Base-by-base conservation (phyloP, 2,329 filamentous ascomycete species). In the Botrytis fragariae region DNA sequence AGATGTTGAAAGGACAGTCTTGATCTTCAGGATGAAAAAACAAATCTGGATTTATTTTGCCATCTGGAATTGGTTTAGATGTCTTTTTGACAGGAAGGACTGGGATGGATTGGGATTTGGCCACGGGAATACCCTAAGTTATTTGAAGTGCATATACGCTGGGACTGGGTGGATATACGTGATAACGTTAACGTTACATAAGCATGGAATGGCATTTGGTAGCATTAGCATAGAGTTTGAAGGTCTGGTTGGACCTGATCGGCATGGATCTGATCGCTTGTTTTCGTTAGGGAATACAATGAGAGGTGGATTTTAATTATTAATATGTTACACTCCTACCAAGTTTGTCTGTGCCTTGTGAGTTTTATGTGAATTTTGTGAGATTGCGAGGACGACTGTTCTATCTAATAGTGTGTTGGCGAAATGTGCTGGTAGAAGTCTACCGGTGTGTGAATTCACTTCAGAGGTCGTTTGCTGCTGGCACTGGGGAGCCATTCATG, bases 281-380 rank as follows among this genome's bases (percentile, higher is more conserved):
- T 42, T 22, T 65, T 67, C 44, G 44, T 16, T 9, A 35, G 44
- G 29, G 22, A 51, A 67, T 72, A 54, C 44, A 72, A n/a, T 44
- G 60, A 72, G n/a, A 72, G 61, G 37, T 39, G 70, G 70, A 57
- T 72, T 72, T 35, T 67, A 67, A 72, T 72, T 45, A 57, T 67
- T 72, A 72, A 67, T 72, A 72, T 35, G 61, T 57, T 69, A 48
- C 65, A 69, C 65, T 44, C 16, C 65, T 32, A 54, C 48, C 48
- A 54, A 57, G 20, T 57, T 16, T 42, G 10, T 16, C n/a, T 25
- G 32, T 67, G 29, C 44, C n/a, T 42, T 25, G 8, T 48, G 62
- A 32, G 0, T 32, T 42, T 42, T 25, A 6, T 54, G 32, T 14
- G 4, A 18, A n/a, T 54, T 18, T 8, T 57, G 51, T 57, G 51